These are phyloP conservation scores for Cutaneotrichosporon curvatum DNA, from an alignment of 1,284 basidiomycete species.

Conservation along the genomic window DNA sequence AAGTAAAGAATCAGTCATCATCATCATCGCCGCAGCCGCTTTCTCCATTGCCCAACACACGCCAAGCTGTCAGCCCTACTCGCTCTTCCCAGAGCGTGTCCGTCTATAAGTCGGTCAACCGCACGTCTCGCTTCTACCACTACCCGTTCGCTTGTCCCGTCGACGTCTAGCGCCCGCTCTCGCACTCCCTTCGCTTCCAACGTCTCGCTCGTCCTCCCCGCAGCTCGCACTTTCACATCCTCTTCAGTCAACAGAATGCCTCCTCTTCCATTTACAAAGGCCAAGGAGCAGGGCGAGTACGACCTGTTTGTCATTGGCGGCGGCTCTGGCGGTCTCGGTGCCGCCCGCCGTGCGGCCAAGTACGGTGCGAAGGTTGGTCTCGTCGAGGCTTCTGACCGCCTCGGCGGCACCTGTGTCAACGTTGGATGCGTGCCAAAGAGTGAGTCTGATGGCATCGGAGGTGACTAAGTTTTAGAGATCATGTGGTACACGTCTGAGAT, in stretches of 20 bases:
- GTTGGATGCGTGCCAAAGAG: conserved; percentile 45
- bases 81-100: too few relatives aligned
- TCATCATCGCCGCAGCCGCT: too few relatives aligned
- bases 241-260: conserved; percentile 35
- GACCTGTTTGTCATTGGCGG: conserved; percentile 45
- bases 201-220: background rate
- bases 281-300: conserved; percentile 37
- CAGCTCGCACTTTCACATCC: conserved; percentile 19
- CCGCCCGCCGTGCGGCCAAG: conserved; percentile 64
- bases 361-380: conserved; percentile 93
- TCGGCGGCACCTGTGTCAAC: conserved; percentile 95
- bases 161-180: background rate
- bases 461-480: conserved; percentile 55
- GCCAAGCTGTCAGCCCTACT: too few relatives aligned
- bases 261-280: conserved; percentile 36
- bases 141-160: too few relatives aligned
- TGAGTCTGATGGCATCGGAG: conserved; percentile 2
- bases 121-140: too few relatives aligned
- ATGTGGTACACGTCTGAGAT: conserved; percentile 99
- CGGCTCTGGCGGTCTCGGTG: conserved; percentile 46
- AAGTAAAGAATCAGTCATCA: too few relatives aligned
- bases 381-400: conserved; percentile 66
- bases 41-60: too few relatives aligned
- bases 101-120: too few relatives aligned
- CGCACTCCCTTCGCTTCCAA: background rate